A percentile compares a stretch with the other conserved stretches of the same genome.
phyloP scores from a whole-genome alignment of 352 stramenopile species.

The Halophytophthora batemanensis region DNA sequence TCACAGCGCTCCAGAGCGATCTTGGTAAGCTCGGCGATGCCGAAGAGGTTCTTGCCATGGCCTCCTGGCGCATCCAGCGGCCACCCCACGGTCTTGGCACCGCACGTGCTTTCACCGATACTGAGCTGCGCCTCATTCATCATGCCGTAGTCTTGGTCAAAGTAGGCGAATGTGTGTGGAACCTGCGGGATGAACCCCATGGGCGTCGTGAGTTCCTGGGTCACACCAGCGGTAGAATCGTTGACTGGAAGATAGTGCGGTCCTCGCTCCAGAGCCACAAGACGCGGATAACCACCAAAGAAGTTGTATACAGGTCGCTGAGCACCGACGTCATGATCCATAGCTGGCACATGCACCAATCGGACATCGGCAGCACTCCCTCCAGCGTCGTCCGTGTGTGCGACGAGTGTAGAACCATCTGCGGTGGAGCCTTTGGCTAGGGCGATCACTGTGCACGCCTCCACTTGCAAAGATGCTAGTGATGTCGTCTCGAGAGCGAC shows the following conservation, averaged over 20 bases:
- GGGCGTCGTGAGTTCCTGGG: constrained; percentile 40
- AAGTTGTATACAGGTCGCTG: constrained; percentile 69
- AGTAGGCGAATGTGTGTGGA: constrained; percentile 90
- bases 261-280: constrained; percentile 69
- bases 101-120: constrained; percentile 93
- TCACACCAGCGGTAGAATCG: too few relatives aligned
- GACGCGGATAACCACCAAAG: constrained; percentile 63
- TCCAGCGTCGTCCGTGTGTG: constrained; percentile 86
- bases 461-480: too few relatives aligned
- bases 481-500: too few relatives aligned
- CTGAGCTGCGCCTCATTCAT: constrained; percentile 95
- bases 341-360: constrained; percentile 87
- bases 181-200: constrained; percentile 90
- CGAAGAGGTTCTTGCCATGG: constrained; percentile 88
- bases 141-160: constrained; percentile 93
- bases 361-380: constrained; percentile 86
- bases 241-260: constrained; percentile 61
- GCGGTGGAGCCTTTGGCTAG: constrained; percentile 71
- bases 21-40: constrained; percentile 88
- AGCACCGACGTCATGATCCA: constrained; percentile 45
- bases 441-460: constrained; percentile 86
- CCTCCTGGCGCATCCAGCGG: constrained; percentile 40
- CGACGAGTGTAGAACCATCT: constrained; percentile 88
- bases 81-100: constrained; percentile 76
- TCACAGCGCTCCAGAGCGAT: constrained; percentile 90